Base-by-base conservation (phyloP, 1,284 basidiomycete genomes). In the Inonotus obliquus region DNA sequence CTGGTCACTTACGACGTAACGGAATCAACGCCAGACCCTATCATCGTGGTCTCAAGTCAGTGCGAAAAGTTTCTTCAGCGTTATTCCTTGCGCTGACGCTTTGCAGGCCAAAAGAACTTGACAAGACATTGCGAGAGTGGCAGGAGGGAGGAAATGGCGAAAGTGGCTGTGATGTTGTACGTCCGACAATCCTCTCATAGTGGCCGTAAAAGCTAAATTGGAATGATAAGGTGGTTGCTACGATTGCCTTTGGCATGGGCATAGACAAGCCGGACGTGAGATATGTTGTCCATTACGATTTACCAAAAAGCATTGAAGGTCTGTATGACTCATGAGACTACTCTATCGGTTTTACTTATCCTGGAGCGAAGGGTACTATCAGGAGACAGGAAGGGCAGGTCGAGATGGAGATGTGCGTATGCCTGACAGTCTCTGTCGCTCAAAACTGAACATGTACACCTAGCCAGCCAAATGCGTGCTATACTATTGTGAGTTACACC, bases 321-420 rank as follows among this genome's bases (percentile, higher is more conserved):
- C 55, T 57, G 45, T 54, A 5, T 54, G 60, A 1, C 11, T 44
- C 29, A 21, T 23, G 9, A 41, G 1, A 53, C 62, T 9, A 57
- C 65, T 41, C 56, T 59, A 9, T 38, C 19, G 37, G 23, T 51
- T 56, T 48, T 23, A 48, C n/a, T 47, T 21, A 35, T 27, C 37
- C 13, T 25, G 2, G 41, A 35, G 27, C 2, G 52, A 59, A 92
- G 92, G 90, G 0, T 95, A 88, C 73, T 95, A 95, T 70, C 93
- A 95, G 71, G 92, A 95, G 71, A 94, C 92, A 86, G 87, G 89
- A 37, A 80, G 92, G 62, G 93, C 89, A 47, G 93, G 92, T n/a
- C 80, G 93, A 59, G 92, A 95, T 72, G 90, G 90, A 41, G 74
- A 80, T 65, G 91, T 92, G 67, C 70, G 83, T 75, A 5, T 35